phyloP scores from a whole-genome alignment of 495 filamentous ascomycete genomes.

The Rostrohypoxylon terebratum region DNA sequence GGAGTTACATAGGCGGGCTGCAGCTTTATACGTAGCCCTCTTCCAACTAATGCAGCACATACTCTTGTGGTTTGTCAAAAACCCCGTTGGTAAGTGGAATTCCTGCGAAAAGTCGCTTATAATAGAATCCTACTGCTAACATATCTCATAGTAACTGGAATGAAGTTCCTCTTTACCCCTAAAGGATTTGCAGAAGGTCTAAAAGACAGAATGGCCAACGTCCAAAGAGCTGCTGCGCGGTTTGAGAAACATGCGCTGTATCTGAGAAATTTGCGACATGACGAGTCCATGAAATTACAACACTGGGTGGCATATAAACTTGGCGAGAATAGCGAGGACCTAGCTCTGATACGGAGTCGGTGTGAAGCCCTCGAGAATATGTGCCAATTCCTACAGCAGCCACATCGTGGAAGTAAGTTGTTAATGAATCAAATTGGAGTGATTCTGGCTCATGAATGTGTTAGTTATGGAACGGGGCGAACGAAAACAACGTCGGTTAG shows the following conservation, averaged over 20 bases:
- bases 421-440: neutral
- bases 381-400: neutral
- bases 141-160: constrained; percentile 1
- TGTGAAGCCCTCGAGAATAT: neutral
- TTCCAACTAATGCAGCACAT: constrained; percentile 29
- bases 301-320: constrained; percentile 9
- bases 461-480: neutral
- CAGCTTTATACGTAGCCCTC: constrained; percentile 29
- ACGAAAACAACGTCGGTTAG: neutral
- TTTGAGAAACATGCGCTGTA: constrained; percentile 20
- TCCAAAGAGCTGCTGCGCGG: constrained; percentile 16
- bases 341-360: neutral
- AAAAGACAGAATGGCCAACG: constrained; percentile 19
- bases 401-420: neutral
- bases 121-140: neutral
- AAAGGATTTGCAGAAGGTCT: constrained; percentile 22
- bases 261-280: neutral
- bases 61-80: constrained; percentile 38
- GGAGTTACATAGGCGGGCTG: constrained; percentile 35
- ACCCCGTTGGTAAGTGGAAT: constrained; percentile 24
- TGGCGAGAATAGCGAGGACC: neutral
- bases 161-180: constrained; percentile 18
- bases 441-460: neutral
- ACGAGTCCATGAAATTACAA: constrained; percentile 6
- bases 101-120: neutral